Evolutionary conservation across 108 stramenopile genomes (phyloP).

Genomic region (Pseudonitzschia pungens): DNA sequence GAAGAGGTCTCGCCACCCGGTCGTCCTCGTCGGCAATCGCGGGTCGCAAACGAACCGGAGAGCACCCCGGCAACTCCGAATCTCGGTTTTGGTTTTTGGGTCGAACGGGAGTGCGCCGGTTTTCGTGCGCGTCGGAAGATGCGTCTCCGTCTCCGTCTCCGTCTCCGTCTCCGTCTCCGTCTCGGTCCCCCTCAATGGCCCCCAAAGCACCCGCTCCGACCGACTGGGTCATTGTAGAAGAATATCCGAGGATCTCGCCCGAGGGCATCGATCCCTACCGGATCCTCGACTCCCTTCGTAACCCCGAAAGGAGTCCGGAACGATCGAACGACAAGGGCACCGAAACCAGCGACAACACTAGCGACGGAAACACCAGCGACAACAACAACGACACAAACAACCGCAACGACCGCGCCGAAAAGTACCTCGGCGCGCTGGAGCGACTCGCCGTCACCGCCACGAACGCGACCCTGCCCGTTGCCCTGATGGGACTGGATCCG

Average conservation of each 20-base stretch:
- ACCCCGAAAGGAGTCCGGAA: neutral
- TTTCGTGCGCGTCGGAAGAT: too few relatives aligned
- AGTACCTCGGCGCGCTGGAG: neutral
- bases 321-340: too few relatives aligned
- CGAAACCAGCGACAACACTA: neutral
- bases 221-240: slow-evolving; percentile 7
- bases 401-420: neutral
- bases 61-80: too few relatives aligned
- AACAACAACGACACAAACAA: neutral
- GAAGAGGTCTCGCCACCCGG: too few relatives aligned
- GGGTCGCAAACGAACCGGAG: too few relatives aligned
- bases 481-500: slow-evolving; percentile 55
- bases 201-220: neutral
- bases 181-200: neutral
- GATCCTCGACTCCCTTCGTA: neutral
- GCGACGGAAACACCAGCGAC: too few relatives aligned
- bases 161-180: neutral
- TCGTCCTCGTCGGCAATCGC: too few relatives aligned
- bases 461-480: slow-evolving; percentile 59
- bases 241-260: neutral
- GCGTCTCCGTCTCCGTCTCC: neutral
- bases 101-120: too few relatives aligned
- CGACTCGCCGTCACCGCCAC: slow-evolving; percentile 33
- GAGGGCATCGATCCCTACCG: neutral
- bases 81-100: too few relatives aligned